A percentile compares a stretch with the other conserved stretches of the same genome.
Evolutionary conservation across 495 filamentous ascomycete species (phyloP).

Genomic region (Pyrenula massariospora): DNA sequence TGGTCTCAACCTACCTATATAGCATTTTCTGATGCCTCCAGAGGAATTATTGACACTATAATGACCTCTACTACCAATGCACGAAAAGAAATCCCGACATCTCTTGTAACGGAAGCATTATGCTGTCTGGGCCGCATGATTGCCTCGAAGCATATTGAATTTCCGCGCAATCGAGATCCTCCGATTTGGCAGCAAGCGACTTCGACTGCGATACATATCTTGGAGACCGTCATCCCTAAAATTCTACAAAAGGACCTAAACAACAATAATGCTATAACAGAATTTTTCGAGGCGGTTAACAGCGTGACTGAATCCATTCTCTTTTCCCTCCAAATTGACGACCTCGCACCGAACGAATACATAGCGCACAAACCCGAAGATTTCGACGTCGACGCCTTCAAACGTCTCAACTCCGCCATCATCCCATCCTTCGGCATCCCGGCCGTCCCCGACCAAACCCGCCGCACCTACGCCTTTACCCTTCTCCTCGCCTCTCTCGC

Average conservation of each 20-base stretch:
- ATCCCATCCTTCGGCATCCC: constrained; percentile 60
- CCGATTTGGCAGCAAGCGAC: constrained; percentile 74
- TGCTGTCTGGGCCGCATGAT: background rate
- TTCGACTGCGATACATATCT: constrained; percentile 51
- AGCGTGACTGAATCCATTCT: constrained; percentile 47
- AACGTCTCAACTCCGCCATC: constrained; percentile 53
- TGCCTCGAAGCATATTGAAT: background rate
- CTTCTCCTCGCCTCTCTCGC: constrained; percentile 81
- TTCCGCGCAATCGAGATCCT: constrained; percentile 27
- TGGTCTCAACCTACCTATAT: background rate
- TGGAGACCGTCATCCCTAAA: constrained; percentile 48
- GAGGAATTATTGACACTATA: background rate
- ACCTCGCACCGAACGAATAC: constrained; percentile 22
- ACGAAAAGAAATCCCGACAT: background rate
- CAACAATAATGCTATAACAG: constrained; percentile 24
- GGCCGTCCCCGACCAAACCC: constrained; percentile 50
- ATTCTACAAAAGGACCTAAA: background rate
- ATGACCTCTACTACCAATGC: background rate
- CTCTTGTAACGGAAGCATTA: background rate
- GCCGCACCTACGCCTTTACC: constrained; percentile 58
- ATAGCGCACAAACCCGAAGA: constrained; percentile 49
- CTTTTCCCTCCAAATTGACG: constrained; percentile 35
- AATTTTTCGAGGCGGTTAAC: constrained; percentile 49
- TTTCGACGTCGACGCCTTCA: constrained; percentile 72
- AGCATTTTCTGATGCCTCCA: background rate